Evolutionary conservation across 768 basidiomycete genomes (phyloP), one percentile per base, ranked within the genome.

Genomic region (Pisolithus microcarpus): DNA sequence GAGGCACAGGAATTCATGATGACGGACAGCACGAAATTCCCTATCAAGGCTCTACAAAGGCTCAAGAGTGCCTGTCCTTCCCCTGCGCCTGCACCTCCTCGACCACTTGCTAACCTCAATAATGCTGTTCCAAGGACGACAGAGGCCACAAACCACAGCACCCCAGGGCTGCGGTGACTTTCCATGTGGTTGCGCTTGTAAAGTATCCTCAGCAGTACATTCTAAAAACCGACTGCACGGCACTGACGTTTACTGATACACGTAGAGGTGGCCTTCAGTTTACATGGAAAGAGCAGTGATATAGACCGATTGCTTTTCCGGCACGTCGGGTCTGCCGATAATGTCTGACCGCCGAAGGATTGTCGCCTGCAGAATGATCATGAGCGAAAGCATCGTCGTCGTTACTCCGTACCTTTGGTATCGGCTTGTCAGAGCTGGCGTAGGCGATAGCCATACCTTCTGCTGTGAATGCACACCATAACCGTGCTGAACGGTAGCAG

Each of bases 391-490:
- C 23, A 50, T 36, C 24, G 50, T 6, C 31, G 21, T 42, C 30
- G 13, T 21, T 30, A 48, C 43, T 46, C 16, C 55, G 36, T 65
- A 85, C 89, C 75, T 80, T 82, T 23, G 84, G 80, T 56, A 73
- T 78, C 16, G 74, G 71, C 48, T 73, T 67, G 37, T 49, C 52
- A 31, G 80, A 74, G 16, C 84, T 81, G 16, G 78, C 79, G 58
- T 84, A 88, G 28, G 77, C 87, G 49, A 91, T 72, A 0, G 88
- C 85, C 87, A 91, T 89, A 62, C 84, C 87, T 18, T 80, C 72
- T 23, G 89, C 84, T 7, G 89, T 91, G 67, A 91, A 91, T 38
- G 81, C 86, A 61, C 88, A 90, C 85, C 87, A 91, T 36, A 90
- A 66, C 31, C 85, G 79, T 28, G 76, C 87, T 86, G 42, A 24